These are phyloP conservation scores for Neurospora sp. DNA, from an alignment of 495 filamentous ascomycete species.

Conservation along the genomic window DNA sequence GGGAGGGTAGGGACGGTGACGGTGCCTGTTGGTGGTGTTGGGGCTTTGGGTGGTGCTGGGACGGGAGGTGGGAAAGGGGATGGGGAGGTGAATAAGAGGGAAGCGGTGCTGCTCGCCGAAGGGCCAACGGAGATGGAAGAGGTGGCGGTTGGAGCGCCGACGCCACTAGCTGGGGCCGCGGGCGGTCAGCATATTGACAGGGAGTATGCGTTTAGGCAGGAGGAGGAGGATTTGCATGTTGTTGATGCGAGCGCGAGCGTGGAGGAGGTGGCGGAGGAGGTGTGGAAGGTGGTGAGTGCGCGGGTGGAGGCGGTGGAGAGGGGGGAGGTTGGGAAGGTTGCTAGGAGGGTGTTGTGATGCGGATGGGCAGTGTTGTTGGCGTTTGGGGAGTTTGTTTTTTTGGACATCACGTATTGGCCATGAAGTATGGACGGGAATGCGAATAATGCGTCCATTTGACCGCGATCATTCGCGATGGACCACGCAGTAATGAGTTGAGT, in stretches of 20 bases:
- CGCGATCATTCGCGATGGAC: too few relatives aligned
- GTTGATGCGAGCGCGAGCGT: conserved; percentile 42
- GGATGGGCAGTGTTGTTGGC: neutral
- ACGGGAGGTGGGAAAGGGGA: conserved; percentile 2
- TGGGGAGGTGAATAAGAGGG: neutral
- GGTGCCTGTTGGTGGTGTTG: conserved; percentile 3
- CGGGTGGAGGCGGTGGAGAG: conserved; percentile 36
- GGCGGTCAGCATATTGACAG: neutral
- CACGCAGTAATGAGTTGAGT: too few relatives aligned
- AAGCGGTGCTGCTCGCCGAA: neutral
- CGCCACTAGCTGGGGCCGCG: conserved; percentile 5
- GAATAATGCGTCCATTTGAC: too few relatives aligned
- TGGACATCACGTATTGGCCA: neutral
- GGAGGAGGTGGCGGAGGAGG: conserved; percentile 40
- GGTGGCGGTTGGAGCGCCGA: conserved; percentile 18
- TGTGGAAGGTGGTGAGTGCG: conserved; percentile 39
- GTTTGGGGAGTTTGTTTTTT: neutral
- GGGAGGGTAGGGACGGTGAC: conserved; percentile 28
- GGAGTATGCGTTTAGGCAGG: conserved; percentile 37
- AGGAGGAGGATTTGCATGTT: conserved; percentile 44
- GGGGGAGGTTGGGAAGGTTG: conserved; percentile 34
- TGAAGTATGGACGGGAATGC: too few relatives aligned
- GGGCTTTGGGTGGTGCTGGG: neutral
- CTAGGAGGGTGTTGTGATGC: conserved; percentile 29
- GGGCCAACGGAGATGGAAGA: conserved; percentile 1